Evolutionary conservation across 257 asterid species (phyloP), one percentile per base, ranked within the genome.

Genomic region (Gardenia jasminoides): DNA sequence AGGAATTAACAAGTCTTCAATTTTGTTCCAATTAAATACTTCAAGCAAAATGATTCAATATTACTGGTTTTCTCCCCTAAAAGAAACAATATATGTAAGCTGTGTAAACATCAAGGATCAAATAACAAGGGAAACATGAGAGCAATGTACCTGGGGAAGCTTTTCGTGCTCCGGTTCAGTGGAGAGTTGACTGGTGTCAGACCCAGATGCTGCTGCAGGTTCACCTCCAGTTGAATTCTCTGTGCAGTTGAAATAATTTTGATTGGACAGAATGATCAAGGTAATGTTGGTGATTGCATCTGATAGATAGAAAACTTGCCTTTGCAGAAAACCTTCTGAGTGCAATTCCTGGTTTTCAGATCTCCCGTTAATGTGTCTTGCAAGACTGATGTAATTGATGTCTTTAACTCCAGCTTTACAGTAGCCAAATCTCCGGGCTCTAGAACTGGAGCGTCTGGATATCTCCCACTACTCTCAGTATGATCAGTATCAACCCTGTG

Each of bases 391-490:
- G 74, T 81, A 76, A 70, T 69, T 66, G 83, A 54, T 76, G 47
- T 72, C 68, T 74, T 85, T 16, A 62, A 70, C 62, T 77, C 79
- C 79, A 46, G 36, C 62, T 80, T 79, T 67, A 80, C 65, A 58
- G 74, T 41, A 68, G 19, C 84, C 74, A 68, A 82, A 66, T 52
- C 67, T 67, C 86, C 77, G 74, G 83, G 80, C 77, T 82, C 79
- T 72, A 70, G n/a, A 48, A 72, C 59, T 79, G 89, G 85, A 83
- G 85, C 75, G 73, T 77, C 74, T 74, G 86, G 84, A 80, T 82
- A 76, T 62, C 19, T 81, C 50, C 83, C 59, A 56, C 67, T 68
- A 68, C 72, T 62, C 70, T 77, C 74, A 15, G 56, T 20, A 73
- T 59, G 69, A 71, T 86, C 66, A 31, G 71, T 79, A 84, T 61